A percentile compares a stretch with the other conserved stretches of the same genome.
Evolutionary conservation across 441 rosid genomes (phyloP).

Genomic region (Bruguiera hainesii): DNA sequence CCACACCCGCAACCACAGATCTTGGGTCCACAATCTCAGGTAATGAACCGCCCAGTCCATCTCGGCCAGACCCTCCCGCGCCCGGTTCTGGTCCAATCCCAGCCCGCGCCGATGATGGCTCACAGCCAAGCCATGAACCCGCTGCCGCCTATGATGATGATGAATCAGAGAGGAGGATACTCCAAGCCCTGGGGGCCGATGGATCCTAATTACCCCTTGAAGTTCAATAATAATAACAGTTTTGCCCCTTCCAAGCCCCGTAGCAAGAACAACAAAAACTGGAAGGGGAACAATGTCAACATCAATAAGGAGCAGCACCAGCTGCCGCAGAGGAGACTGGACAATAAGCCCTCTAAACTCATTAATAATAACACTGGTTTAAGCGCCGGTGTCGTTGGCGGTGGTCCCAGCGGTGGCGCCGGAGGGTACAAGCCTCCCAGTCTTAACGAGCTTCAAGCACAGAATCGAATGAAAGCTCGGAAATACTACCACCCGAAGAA

Average conservation of each 20-base stretch:
- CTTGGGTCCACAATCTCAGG: conserved; percentile 21
- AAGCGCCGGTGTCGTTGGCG: neutral
- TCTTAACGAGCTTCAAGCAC: conserved; percentile 71
- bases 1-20: no score
- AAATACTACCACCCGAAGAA: conserved; percentile 76
- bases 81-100: conserved; percentile 30
- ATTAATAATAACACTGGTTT: conserved; percentile 21
- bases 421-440: conserved; percentile 83
- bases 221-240: conserved; percentile 21
- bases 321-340: conserved; percentile 39
- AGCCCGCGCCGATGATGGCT: conserved; percentile 34
- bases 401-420: conserved; percentile 18
- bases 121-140: conserved; percentile 18
- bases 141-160: conserved; percentile 17
- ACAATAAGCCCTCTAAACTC: conserved; percentile 17
- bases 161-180: conserved; percentile 22
- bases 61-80: conserved; percentile 6
- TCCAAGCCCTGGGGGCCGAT: conserved; percentile 35
- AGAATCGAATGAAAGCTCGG: conserved; percentile 65
- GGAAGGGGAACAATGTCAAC: conserved; percentile 74
- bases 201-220: conserved; percentile 27
- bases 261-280: conserved; percentile 37
- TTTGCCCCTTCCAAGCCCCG: conserved; percentile 41
- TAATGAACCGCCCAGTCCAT: conserved; percentile 30
- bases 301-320: conserved; percentile 28